Percentiles rank a stretch among this genome's conserved stretches.
phyloP scores from a whole-genome alignment of 2,329 filamentous ascomycete species.

The Aspergillus versicolor region DNA sequence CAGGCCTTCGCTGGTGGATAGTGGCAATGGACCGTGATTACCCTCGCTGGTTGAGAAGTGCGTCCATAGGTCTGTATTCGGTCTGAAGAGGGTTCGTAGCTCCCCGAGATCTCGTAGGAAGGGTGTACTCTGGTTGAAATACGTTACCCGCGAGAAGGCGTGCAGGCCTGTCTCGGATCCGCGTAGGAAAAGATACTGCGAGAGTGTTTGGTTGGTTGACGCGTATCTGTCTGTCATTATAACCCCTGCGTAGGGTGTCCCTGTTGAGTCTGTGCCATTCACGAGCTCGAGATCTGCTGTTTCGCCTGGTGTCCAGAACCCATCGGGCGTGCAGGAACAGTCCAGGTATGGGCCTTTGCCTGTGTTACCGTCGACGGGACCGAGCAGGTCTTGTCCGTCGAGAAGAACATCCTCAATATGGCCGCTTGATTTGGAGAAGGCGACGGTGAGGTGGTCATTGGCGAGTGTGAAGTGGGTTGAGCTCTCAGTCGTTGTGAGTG shows the following conservation, averaged over 20 bases:
- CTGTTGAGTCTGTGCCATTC: conserved; percentile 51
- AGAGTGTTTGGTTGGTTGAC: conserved; percentile 57
- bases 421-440: conserved; percentile 45
- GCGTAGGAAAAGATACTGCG: conserved; percentile 65
- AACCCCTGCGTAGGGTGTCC: conserved; percentile 57
- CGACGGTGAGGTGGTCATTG: conserved; percentile 47
- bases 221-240: conserved; percentile 60
- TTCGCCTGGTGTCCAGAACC: conserved; percentile 59
- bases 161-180: conserved; percentile 64
- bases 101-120: conserved; percentile 61
- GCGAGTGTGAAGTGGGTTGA: conserved; percentile 28
- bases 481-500: neutral
- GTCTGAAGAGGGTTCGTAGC: conserved; percentile 61
- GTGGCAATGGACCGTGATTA: conserved; percentile 55
- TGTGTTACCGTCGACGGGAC: conserved; percentile 40
- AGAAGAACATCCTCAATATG: conserved; percentile 45
- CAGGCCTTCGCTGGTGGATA: conserved; percentile 39
- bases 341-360: conserved; percentile 61
- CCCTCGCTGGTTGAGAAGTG: conserved; percentile 59
- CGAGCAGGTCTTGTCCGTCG: conserved; percentile 55
- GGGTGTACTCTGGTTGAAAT: conserved; percentile 57
- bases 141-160: conserved; percentile 58
- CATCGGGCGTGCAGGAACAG: conserved; percentile 61
- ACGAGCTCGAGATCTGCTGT: conserved; percentile 44
- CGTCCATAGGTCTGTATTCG: conserved; percentile 61